These are phyloP conservation scores for Apiospora aurea DNA, from an alignment of 2,329 filamentous ascomycete genomes.

Conservation along the genomic window DNA sequence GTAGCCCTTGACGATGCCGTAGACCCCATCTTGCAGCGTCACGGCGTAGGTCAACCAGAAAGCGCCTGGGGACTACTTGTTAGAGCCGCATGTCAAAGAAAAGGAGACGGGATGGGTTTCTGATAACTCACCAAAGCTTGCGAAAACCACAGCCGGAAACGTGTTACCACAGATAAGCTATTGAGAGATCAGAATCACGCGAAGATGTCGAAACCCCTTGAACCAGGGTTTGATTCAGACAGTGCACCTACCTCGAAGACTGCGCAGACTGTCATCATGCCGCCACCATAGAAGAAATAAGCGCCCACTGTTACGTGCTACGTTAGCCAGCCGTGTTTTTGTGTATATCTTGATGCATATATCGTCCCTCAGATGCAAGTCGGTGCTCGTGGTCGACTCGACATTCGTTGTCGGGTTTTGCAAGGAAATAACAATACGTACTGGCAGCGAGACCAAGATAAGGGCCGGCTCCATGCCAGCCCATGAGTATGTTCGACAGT, in stretches of 20 bases:
- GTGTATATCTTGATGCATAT: not conserved
- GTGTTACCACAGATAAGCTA: conserved; percentile 13
- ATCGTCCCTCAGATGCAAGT: not conserved
- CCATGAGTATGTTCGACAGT: conserved; percentile 17
- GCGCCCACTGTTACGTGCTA: not conserved
- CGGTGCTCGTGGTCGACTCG: not conserved
- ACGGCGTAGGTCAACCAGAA: conserved; percentile 19
- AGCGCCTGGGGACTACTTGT: not conserved
- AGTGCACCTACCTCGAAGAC: not conserved
- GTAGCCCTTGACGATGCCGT: conserved; percentile 6
- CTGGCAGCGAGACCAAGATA: conserved; percentile 17
- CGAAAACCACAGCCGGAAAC: conserved; percentile 4
- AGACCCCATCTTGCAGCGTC: conserved; percentile 1
- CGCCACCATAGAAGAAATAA: conserved; percentile 9
- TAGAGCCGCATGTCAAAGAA: not conserved
- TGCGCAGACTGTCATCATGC: conserved; percentile 7
- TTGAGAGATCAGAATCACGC: not conserved
- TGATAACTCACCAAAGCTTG: not conserved
- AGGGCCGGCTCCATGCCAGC: conserved; percentile 10
- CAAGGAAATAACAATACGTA: not conserved
- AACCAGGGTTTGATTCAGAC: not conserved
- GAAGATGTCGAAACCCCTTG: not conserved
- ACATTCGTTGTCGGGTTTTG: not conserved
- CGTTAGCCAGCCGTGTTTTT: not conserved
- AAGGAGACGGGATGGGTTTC: not conserved